These are phyloP conservation scores for Talaromyces adpressus DNA, from an alignment of 495 filamentous ascomycete genomes.

Conservation along the genomic window DNA sequence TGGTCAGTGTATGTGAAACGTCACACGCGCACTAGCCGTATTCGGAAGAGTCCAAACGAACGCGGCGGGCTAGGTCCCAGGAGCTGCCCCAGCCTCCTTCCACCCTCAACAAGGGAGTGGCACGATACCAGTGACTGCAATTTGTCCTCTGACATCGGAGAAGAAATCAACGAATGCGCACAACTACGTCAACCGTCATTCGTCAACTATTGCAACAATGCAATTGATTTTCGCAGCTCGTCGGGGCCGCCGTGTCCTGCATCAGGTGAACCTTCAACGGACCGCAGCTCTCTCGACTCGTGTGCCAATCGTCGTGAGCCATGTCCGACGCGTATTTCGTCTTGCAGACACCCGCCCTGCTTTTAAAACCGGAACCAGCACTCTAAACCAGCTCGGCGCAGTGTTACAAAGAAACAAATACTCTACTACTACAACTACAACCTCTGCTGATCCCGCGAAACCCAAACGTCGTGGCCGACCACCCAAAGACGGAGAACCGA, in stretches of 20 bases:
- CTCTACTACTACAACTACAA: neutral
- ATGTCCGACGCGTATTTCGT: conserved; percentile 5
- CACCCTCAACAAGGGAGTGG: neutral
- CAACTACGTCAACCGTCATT: neutral
- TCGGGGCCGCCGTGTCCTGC: conserved; percentile 7
- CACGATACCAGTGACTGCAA: neutral
- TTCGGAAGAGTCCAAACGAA: conserved; percentile 8
- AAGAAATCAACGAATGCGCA: neutral
- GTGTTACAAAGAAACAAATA: neutral
- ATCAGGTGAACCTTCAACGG: neutral
- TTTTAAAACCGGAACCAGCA: neutral
- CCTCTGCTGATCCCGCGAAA: neutral
- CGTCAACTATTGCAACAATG: neutral
- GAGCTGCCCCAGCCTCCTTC: conserved; percentile 7
- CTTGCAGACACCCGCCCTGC: neutral
- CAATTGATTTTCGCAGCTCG: conserved; percentile 7
- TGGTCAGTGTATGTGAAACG: neutral
- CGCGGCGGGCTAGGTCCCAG: neutral
- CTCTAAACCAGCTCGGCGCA: neutral
- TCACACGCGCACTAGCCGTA: conserved; percentile 3
- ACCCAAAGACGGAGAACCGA: neutral
- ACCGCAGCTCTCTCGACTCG: conserved; percentile 6
- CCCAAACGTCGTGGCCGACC: conserved; percentile 1
- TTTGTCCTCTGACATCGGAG: neutral
- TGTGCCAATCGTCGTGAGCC: neutral